Percentiles rank a stretch among this genome's conserved stretches.
Conservation (phyloP, 2,329 filamentous ascomycete genomes). For the Ramularia collo-cygni region DNA sequence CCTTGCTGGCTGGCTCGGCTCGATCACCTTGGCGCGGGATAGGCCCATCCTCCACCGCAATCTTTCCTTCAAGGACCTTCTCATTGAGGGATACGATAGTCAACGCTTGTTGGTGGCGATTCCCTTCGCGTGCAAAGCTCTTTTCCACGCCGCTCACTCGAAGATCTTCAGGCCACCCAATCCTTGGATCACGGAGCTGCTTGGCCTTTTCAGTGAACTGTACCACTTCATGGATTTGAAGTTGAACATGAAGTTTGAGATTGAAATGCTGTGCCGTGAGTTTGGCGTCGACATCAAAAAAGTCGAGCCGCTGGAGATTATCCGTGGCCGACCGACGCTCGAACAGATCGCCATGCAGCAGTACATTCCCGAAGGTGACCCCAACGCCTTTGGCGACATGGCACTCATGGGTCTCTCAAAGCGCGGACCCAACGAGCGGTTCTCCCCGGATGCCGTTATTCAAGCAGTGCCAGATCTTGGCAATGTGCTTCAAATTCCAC, state of each 20-base stretch:
- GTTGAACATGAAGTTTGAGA: conserved; percentile 96
- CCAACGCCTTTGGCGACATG: conserved; percentile 77
- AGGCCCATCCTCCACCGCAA: conserved; percentile 95
- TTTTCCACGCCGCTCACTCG: conserved; percentile 76
- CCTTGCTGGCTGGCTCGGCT: conserved; percentile 86
- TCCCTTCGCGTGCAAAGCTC: conserved; percentile 94
- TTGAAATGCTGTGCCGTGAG: conserved; percentile 93
- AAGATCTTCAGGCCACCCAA: conserved; percentile 91
- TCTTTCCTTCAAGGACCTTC: conserved; percentile 91
- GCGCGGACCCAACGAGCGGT: conserved; percentile 57
- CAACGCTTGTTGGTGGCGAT: conserved; percentile 88
- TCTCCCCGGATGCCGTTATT: conserved; percentile 71
- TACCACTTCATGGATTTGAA: conserved; percentile 92
- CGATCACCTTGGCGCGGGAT: conserved; percentile 84
- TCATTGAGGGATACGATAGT: conserved; percentile 89
- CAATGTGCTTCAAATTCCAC: conserved; percentile 71
- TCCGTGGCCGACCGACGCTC: conserved; percentile 60
- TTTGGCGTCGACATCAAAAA: conserved; percentile 86
- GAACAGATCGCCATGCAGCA: conserved; percentile 30
- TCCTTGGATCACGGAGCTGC: conserved; percentile 95
- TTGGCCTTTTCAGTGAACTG: conserved; percentile 82
- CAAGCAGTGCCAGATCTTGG: conserved; percentile 79
- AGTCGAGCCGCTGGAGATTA: conserved; percentile 79
- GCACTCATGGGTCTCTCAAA: conserved; percentile 60
- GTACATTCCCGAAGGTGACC: conserved; percentile 41